Evolutionary conservation across 352 stramenopile species (phyloP).

Genomic region (Saprolegnia diclina): DNA sequence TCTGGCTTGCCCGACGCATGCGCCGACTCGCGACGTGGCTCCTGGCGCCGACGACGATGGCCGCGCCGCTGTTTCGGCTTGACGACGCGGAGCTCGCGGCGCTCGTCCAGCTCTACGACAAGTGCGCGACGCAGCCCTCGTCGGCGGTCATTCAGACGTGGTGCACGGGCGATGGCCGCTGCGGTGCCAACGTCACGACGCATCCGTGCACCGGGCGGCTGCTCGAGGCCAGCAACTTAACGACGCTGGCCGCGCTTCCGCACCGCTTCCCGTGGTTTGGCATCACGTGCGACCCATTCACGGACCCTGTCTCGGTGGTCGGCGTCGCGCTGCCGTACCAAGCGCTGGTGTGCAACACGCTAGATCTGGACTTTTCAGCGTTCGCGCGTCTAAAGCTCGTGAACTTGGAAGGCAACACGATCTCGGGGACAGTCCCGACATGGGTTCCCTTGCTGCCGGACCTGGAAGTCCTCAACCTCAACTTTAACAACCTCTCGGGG

Average conservation of each 20-base stretch:
- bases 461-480: slow-evolving; percentile 16
- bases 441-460: slow-evolving; percentile 9
- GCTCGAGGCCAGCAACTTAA: neutral
- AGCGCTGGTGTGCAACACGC: neutral
- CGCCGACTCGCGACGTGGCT: neutral
- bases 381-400: slow-evolving; percentile 13
- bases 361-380: neutral
- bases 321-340: slow-evolving; percentile 9
- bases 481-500: slow-evolving; percentile 5
- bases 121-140: neutral
- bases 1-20: too few species aligned
- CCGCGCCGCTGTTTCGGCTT: neutral
- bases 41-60: neutral
- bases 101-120: neutral
- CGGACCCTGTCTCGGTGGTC: slow-evolving; percentile 10
- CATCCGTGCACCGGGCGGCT: slow-evolving; percentile 18
- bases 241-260: neutral
- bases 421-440: neutral
- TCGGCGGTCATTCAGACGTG: neutral
- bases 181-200: neutral
- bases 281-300: slow-evolving; percentile 11
- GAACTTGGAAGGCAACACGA: slow-evolving; percentile 1
- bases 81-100: neutral
- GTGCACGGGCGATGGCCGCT: slow-evolving; percentile 5
- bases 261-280: slow-evolving; percentile 14